Conservation (phyloP, 2,329 filamentous ascomycete species). For the Shiraia sp. region DNA sequence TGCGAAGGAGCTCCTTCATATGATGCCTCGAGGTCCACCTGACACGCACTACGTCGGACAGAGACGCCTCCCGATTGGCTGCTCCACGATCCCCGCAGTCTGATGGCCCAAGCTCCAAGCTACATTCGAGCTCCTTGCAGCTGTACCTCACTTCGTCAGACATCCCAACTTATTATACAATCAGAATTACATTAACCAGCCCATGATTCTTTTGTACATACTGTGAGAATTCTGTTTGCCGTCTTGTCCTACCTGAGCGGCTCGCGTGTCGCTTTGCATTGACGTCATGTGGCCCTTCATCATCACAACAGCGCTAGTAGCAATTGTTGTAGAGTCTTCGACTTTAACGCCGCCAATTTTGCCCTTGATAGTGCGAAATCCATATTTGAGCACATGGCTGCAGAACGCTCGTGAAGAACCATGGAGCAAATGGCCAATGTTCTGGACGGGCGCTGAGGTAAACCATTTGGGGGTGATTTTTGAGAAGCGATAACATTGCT, state of each 20-base stretch:
- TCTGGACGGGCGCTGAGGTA: conserved; percentile 73
- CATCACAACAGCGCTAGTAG: conserved; percentile 44
- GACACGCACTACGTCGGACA: neutral
- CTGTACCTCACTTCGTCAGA: neutral
- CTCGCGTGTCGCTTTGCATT: neutral
- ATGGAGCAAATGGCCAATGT: conserved; percentile 86
- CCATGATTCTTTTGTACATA: conserved; percentile 1
- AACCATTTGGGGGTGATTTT: neutral
- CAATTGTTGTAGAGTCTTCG: conserved; percentile 52
- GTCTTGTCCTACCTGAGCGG: neutral
- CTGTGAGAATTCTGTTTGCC: neutral
- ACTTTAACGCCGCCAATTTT: conserved; percentile 58
- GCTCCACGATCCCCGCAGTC: neutral
- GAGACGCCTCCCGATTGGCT: no score
- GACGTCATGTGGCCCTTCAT: conserved; percentile 33
- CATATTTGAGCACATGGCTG: conserved; percentile 60
- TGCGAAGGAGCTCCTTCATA: no score
- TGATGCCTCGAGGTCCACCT: no score
- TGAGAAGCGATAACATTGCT: conserved; percentile 7
- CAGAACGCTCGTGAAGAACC: conserved; percentile 70
- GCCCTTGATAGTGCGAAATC: conserved; percentile 55
- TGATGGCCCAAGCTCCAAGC: no score
- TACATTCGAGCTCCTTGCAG: no score
- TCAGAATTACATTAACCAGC: neutral
- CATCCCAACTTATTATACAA: no score